Base-by-base conservation (phyloP, 75 land plant genomes). In the Pinus tabuliformis region DNA sequence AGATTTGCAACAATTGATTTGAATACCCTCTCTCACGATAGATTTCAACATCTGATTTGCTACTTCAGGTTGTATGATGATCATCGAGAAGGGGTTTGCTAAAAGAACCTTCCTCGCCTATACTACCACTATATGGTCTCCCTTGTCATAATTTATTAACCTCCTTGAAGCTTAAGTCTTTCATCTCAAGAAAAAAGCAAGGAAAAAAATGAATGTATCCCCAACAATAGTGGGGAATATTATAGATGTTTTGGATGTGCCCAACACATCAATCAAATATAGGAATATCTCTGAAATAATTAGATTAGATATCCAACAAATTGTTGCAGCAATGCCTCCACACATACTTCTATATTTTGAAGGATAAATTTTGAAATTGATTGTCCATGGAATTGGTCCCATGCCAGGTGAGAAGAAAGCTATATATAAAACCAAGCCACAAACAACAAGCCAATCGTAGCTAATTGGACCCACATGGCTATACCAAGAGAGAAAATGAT, bases 341-440 rank as follows among this genome's bases (percentile, higher is more conserved):
- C 99, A 97, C 0, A 86, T 73, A 8, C 99, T 95, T 71, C 98
- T 76, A 74, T 91, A 91, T 24, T 88, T 78, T 79, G 89, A 85
- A 11, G 99, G 91, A 36, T 97, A 97, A 20, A 97, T 91, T 86
- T 97, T 98, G 1, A 93, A 86, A 79, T 97, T 97, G 58, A 97
- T 87, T 1, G 99, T 89, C 99, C 99, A 97, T 8, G 99, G 99
- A 39, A 95, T 98, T 14, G 99, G 93, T 18, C 99, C 99, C 99
- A 97, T 97, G 30, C 99, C 99, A 52, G 99, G 99, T 11, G 99
- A 58, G 57, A 97, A 97, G 79, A 80, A 89, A 24, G 85, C 78
- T 65, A 97, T 91, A 73, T 95, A 97, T 1, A 95, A 73, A 5
- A 85, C 95, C 76, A 97, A 78, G 6, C 95, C 99, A 3, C 86